phyloP scores from a whole-genome alignment of 2,329 filamentous ascomycete genomes.

The Ramularia endophylla region DNA sequence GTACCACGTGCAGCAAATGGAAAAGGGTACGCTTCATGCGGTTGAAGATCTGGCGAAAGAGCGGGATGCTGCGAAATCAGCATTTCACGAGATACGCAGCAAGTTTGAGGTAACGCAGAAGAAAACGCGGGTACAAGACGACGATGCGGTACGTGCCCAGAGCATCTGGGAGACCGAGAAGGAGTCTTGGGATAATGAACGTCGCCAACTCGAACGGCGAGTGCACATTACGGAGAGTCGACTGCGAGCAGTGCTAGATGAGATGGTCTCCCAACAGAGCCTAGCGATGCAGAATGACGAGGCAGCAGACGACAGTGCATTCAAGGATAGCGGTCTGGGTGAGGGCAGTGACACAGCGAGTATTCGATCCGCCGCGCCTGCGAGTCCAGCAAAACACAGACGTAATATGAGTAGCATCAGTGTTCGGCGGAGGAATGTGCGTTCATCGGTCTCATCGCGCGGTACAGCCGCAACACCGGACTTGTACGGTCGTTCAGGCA shows the following conservation, averaged over 20 bases:
- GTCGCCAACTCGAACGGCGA: slow-evolving; percentile 73
- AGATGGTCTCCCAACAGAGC: slow-evolving; percentile 67
- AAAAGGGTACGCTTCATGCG: slow-evolving; percentile 81
- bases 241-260: slow-evolving; percentile 76
- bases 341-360: slow-evolving; percentile 64
- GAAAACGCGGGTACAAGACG: slow-evolving; percentile 71
- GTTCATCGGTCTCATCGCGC: slow-evolving; percentile 20
- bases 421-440: slow-evolving; percentile 17
- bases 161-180: slow-evolving; percentile 79
- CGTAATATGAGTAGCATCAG: slow-evolving; percentile 32
- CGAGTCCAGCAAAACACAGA: slow-evolving; percentile 21
- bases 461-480: slow-evolving; percentile 26
- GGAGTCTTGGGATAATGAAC: slow-evolving; percentile 77
- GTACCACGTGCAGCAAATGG: slow-evolving; percentile 77
- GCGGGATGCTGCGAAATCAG: slow-evolving; percentile 74
- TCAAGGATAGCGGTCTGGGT: slow-evolving; percentile 52
- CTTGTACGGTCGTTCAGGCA: slow-evolving; percentile 58
- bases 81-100: slow-evolving; percentile 63
- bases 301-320: slow-evolving; percentile 52
- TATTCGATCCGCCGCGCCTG: slow-evolving; percentile 45
- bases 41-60: slow-evolving; percentile 78
- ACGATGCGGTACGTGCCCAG: slow-evolving; percentile 73
- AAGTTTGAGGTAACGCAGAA: slow-evolving; percentile 74
- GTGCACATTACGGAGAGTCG: slow-evolving; percentile 86
- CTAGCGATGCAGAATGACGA: slow-evolving; percentile 27